These are phyloP conservation scores for Tuber aestivum DNA, from an alignment of 495 filamentous ascomycete species.

Conservation along the genomic window DNA sequence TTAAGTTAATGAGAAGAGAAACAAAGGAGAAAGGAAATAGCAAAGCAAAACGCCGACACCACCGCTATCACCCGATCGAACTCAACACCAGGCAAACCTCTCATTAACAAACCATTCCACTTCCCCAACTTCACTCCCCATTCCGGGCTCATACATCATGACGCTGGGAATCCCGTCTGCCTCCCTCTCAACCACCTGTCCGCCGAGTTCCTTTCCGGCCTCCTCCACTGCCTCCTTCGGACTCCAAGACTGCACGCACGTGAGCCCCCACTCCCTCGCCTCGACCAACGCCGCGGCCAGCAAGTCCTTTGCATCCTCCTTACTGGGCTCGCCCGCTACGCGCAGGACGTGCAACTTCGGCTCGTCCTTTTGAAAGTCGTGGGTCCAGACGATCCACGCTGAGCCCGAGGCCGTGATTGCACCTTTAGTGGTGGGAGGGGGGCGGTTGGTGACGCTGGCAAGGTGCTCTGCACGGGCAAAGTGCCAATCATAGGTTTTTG, in stretches of 20 bases:
- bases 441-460: constrained; percentile 50
- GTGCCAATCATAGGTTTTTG: constrained; percentile 74
- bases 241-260: constrained; percentile 60
- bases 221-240: constrained; percentile 56
- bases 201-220: constrained; percentile 50
- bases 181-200: constrained; percentile 54
- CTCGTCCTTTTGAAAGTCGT: constrained; percentile 56
- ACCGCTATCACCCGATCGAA: background rate
- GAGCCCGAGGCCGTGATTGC: constrained; percentile 51
- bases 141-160: constrained; percentile 56
- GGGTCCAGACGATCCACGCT: constrained; percentile 72
- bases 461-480: constrained; percentile 82
- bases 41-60: constrained; percentile 1
- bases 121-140: constrained; percentile 48
- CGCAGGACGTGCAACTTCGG: constrained; percentile 64
- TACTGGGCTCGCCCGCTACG: constrained; percentile 43
- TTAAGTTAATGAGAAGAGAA: constrained; percentile 1
- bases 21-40: background rate
- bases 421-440: constrained; percentile 52
- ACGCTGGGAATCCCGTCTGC: constrained; percentile 59
- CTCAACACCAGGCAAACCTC: constrained; percentile 89
- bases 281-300: constrained; percentile 43
- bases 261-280: constrained; percentile 52
- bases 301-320: constrained; percentile 50
- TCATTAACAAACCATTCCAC: constrained; percentile 86